Evolutionary conservation across 352 stramenopile genomes (phyloP), one percentile per base, ranked within the genome.

Genomic region (Pythium biforme): DNA sequence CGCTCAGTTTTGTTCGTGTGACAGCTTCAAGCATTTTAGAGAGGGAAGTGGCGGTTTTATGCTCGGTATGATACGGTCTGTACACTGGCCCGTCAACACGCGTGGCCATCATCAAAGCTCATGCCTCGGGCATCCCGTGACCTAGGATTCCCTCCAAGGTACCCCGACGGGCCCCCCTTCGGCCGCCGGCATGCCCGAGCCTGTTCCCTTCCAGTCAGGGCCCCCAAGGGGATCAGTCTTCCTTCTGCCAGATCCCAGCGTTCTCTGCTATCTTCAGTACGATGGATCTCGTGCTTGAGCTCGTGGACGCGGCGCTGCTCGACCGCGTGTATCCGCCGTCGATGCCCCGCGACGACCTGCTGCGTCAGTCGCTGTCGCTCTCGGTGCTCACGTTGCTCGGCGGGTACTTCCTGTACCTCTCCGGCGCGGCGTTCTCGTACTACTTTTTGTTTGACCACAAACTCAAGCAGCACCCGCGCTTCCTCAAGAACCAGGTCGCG

Each of bases 201-300:
- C n/a, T n/a, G n/a, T n/a, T n/a, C 31, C 5, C 5, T 34, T 34
- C 31, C 5, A 34, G 31, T 5, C 31, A 34, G 31, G 10, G 5
- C 31, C n/a, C n/a, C n/a, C n/a, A n/a, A n/a, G n/a, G n/a, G n/a
- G 10, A 34, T 34, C 31, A 34, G 31, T 34, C 31, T 34, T 5
- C 31, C 20, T 34, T 37, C 23, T 37, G 20, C 46, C 19, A 20
- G 4, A 53, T 1, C 5, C 9, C 14, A 11, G 31, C 5, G 31
- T 33, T 37, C 23, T 37, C 46, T 10, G 31, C 31, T 34, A 34
- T 34, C 5, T 34, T 34, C 31, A 10, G 10, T 11, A 10, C 43
- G 2, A 92, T 92, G 83, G 83, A 92, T 55, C 69, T 88, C 55
- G 71, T 86, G 39, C 60, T 92, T 20, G 74, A 83, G 37, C 39